Evolutionary conservation across 495 filamentous ascomycete genomes (phyloP).

Genomic region (Penicillium waksmanii): DNA sequence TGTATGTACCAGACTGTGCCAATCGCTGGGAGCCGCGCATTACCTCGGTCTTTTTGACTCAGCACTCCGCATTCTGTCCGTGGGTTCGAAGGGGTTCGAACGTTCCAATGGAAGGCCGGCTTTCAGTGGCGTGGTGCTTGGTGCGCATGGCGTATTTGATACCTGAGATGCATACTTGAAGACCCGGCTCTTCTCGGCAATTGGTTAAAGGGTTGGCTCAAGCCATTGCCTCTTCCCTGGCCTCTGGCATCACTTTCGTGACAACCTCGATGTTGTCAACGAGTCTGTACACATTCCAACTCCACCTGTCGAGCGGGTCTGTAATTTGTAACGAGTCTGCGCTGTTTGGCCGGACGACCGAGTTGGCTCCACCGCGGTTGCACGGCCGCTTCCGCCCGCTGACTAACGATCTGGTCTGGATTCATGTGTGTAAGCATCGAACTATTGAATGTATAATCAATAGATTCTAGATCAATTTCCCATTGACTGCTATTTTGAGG

Average conservation of each 20-base stretch:
- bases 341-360: slow-evolving; percentile 38
- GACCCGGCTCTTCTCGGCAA: neutral
- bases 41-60: slow-evolving; percentile 20
- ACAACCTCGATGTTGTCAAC: neutral
- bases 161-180: neutral
- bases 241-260: neutral
- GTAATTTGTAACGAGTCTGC: slow-evolving; percentile 24
- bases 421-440: neutral
- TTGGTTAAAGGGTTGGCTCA: neutral
- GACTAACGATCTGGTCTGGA: slow-evolving; percentile 2
- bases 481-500: too few species aligned
- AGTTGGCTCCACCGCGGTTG: slow-evolving; percentile 6
- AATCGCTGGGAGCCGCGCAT: slow-evolving; percentile 26
- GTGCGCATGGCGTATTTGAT: neutral
- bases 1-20: slow-evolving; percentile 17
- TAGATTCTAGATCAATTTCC: too few species aligned
- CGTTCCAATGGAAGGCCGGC: neutral
- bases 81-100: neutral
- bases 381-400: slow-evolving; percentile 19
- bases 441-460: neutral
- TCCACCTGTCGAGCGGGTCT: slow-evolving; percentile 7
- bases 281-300: slow-evolving; percentile 10
- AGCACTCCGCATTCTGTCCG: slow-evolving; percentile 23
- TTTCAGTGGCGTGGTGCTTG: neutral
- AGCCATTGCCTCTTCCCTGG: neutral